Percentiles rank a stretch among this genome's conserved stretches.
Evolutionary conservation across 176 grass and related monocot genomes (phyloP).

Genomic region (Oryza meyeriana): DNA sequence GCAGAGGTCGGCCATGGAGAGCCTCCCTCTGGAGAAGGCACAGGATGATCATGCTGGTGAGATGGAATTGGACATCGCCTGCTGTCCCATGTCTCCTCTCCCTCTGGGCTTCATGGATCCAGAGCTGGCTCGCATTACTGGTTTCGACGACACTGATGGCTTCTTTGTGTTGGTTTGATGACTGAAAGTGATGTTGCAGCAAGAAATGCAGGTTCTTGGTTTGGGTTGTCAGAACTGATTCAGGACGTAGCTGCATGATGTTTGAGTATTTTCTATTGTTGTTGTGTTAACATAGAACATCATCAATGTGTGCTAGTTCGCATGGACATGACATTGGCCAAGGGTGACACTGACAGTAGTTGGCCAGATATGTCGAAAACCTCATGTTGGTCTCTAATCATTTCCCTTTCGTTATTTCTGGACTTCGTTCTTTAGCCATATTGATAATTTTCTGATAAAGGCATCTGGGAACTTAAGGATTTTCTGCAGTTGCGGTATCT

Average conservation of each 20-base stretch:
- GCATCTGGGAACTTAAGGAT: not conserved
- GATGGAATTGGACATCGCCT: not conserved
- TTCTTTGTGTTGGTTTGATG: constrained; percentile 40
- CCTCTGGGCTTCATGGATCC: constrained; percentile 26
- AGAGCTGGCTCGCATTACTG: not conserved
- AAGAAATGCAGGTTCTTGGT: too few species aligned
- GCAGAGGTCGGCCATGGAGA: not conserved
- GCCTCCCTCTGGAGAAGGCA: too few species aligned
- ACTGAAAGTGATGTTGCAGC: not conserved
- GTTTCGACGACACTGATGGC: constrained; percentile 20
- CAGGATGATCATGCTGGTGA: constrained; percentile 2
- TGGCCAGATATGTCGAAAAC: not conserved
- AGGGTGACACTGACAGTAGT: not conserved
- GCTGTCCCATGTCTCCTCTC: constrained; percentile 2
- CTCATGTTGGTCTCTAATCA: not conserved
- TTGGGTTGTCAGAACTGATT: not conserved
- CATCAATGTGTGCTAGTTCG: not conserved
- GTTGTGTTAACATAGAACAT: not conserved
- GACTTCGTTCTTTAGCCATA: constrained; percentile 1
- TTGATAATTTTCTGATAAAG: constrained; percentile 7
- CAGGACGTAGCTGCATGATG: not conserved
- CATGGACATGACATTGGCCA: not conserved
- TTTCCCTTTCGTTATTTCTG: not conserved
- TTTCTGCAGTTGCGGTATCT: too few species aligned
- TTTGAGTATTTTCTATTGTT: not conserved